Conservation (phyloP, 306 rosid species). For the Acacia melanoxylon region DNA sequence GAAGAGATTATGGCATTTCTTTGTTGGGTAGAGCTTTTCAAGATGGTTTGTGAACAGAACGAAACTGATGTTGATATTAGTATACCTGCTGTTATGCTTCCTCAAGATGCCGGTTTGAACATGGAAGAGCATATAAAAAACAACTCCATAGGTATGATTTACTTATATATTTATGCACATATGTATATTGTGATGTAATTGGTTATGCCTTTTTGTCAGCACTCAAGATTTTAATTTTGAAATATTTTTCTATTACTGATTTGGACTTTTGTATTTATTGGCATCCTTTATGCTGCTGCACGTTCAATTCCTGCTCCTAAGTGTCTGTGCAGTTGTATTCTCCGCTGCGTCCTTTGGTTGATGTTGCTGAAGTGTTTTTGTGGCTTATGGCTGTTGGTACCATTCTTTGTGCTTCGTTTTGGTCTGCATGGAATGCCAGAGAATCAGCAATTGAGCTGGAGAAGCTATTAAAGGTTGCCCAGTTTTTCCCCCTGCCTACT, state of each 20-base stretch:
- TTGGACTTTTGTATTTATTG: constrained; percentile 25
- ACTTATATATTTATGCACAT: not conserved
- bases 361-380: constrained; percentile 93
- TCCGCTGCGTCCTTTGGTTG: constrained; percentile 90
- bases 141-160: constrained; percentile 56
- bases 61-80: constrained; percentile 71
- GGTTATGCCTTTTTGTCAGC: constrained; percentile 4
- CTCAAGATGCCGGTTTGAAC: constrained; percentile 74
- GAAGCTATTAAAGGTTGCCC: constrained; percentile 77
- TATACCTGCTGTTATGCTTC: constrained; percentile 98
- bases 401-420: constrained; percentile 85
- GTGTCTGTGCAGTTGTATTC: constrained; percentile 97
- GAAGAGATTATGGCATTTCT: constrained; percentile 19
- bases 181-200: constrained; percentile 9
- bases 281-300: constrained; percentile 33
- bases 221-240: not conserved
- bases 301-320: constrained; percentile 42
- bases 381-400: constrained; percentile 99
- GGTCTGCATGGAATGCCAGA: constrained; percentile 97
- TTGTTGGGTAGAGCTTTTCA: constrained; percentile 76
- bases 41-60: constrained; percentile 90
- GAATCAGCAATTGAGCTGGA: constrained; percentile 90
- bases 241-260: constrained; percentile 19
- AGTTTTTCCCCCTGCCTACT: constrained; percentile 29
- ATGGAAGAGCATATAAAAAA: constrained; percentile 62